A percentile compares a stretch with the other conserved stretches of the same genome.
Evolutionary conservation across 495 filamentous ascomycete genomes (phyloP).

Genomic region (Penicillium bialowiezense): DNA sequence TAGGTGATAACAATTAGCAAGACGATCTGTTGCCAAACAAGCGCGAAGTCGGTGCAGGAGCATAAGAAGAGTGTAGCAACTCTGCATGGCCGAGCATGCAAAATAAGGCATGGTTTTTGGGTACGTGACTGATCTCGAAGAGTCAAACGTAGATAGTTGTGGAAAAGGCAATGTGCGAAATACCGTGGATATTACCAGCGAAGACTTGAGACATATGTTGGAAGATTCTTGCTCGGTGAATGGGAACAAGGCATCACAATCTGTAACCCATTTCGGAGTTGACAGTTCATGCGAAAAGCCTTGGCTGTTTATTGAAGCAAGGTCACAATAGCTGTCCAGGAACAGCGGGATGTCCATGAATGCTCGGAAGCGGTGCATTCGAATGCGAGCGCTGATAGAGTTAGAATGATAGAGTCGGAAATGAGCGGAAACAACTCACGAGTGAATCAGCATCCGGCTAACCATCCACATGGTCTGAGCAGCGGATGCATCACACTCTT

Average conservation of each 20-base stretch:
- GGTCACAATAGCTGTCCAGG: slow-evolving; percentile 48
- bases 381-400: slow-evolving; percentile 41
- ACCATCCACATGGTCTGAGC: slow-evolving; percentile 22
- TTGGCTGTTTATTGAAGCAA: slow-evolving; percentile 33
- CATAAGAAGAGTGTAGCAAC: slow-evolving; percentile 51
- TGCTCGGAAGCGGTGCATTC: slow-evolving; percentile 49
- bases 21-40: slow-evolving; percentile 12
- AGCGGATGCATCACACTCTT: slow-evolving; percentile 7
- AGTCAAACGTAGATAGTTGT: slow-evolving; percentile 12
- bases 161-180: slow-evolving; percentile 42
- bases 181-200: slow-evolving; percentile 38
- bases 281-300: slow-evolving; percentile 1
- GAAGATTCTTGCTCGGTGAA: slow-evolving; percentile 46
- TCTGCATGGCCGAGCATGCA: slow-evolving; percentile 54
- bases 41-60: slow-evolving; percentile 31
- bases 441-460: slow-evolving; percentile 15
- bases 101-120: slow-evolving; percentile 49
- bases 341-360: slow-evolving; percentile 52
- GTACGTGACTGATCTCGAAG: slow-evolving; percentile 10
- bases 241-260: slow-evolving; percentile 29
- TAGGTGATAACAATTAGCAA: slow-evolving; percentile 20
- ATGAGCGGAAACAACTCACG: slow-evolving; percentile 9
- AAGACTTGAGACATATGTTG: slow-evolving; percentile 44
- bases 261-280: slow-evolving; percentile 8
- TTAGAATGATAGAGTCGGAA: neutral